Conservation (phyloP, 2,329 filamentous ascomycete species). For the Cercospora janseana region DNA sequence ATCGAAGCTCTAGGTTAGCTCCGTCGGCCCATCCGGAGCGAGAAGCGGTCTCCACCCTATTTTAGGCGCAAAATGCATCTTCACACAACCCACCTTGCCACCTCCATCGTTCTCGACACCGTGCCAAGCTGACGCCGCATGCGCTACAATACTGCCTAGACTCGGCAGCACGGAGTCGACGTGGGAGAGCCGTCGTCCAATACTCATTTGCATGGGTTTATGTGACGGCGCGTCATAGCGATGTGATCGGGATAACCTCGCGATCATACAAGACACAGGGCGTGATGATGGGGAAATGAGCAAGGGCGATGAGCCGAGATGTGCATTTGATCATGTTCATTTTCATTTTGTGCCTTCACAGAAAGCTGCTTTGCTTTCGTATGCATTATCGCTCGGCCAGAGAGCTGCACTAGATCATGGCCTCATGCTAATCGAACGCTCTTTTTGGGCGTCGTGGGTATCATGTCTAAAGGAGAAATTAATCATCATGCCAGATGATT, state of each 20-base stretch:
- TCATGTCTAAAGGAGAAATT: constrained; percentile 26
- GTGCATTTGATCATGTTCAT: constrained; percentile 4
- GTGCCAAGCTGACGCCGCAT: constrained; percentile 1
- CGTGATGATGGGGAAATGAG: neutral
- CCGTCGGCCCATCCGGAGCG: neutral
- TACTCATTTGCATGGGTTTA: no score
- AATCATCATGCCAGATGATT: constrained; percentile 19
- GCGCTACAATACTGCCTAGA: neutral
- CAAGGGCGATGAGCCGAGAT: neutral
- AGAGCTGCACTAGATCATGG: constrained; percentile 40
- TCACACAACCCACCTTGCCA: no score
- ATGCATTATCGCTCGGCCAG: constrained; percentile 22
- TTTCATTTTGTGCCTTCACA: constrained; percentile 15
- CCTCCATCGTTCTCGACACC: neutral
- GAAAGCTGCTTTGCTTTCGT: constrained; percentile 5
- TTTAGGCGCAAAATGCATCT: no score
- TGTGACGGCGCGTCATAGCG: neutral
- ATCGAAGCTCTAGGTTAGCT: neutral
- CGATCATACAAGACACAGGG: neutral
- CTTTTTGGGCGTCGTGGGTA: constrained; percentile 23
- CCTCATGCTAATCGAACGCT: constrained; percentile 18
- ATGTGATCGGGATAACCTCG: neutral
- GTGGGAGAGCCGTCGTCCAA: neutral
- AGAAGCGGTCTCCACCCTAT: constrained; percentile 6
- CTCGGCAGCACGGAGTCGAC: neutral